Base-by-base conservation (phyloP, 2,329 filamentous ascomycete genomes). In the Cordyceps sp. region DNA sequence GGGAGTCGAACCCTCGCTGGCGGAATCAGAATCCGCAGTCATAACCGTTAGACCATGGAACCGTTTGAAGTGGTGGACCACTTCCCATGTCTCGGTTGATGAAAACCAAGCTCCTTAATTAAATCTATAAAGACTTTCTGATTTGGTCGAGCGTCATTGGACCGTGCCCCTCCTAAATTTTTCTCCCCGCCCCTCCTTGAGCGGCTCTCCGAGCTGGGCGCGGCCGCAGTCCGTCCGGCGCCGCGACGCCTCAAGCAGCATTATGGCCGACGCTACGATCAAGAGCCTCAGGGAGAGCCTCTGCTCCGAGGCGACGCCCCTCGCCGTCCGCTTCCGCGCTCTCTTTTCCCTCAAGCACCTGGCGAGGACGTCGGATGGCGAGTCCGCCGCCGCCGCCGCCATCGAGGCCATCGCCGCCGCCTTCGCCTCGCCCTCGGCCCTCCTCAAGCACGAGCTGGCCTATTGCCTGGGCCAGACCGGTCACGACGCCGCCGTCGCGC, bases 281-380 rank as follows among this genome's bases (percentile, higher is more conserved):
- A 47, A 61, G 35, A 61, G 66, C 36, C 68, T 92, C 32, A 78
- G 84, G 48, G 69, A 78, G 47, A 80, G 78, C 37, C 73, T 98
- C 37, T 77, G 69, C 45, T 78, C 80, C 30, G 90, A 96, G 61
- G 59, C 69, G 12, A 78, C 81, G 39, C 75, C 86, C 29, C 79
- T 98, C 33, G 79, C 86, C 25, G 68, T 83, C 40, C 84, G 90
- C 40, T 98, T 96, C 60, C 84, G 90, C 46, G 88, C 90, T 27
- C 80, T 98, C 45, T 98, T 98, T 64, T 94, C 88, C 14, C 75
- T 98, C 37, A 98, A 98, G 62, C 82, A 96, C 54, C 64, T 96
- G 37, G 88, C 90, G 30, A 76, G 71, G 36, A 70, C 76, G 41
- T 55, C 61, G 7, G 73, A 75, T 26, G 70, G 78, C 14, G 73